Evolutionary conservation across 441 rosid species (phyloP).

Genomic region (Pelargonium cotyledonis): DNA sequence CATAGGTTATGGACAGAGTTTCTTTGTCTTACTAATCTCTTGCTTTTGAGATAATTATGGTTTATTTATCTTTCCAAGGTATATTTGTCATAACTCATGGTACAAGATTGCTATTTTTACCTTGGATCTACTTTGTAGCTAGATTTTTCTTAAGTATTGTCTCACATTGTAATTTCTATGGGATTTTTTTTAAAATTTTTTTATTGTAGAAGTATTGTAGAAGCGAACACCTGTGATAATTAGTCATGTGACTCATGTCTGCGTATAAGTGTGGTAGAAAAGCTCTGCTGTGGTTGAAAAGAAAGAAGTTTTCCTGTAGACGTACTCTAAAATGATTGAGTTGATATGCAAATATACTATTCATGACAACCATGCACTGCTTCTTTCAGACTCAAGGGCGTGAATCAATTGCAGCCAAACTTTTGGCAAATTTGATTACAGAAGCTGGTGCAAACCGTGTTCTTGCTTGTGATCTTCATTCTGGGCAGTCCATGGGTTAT

Average conservation of each 20-base stretch:
- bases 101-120: neutral
- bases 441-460: slow-evolving; percentile 95
- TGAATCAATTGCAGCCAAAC: slow-evolving; percentile 91
- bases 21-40: too few relatives aligned
- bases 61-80: too few relatives aligned
- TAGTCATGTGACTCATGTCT: neutral
- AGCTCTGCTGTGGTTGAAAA: slow-evolving; percentile 1
- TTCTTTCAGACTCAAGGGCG: slow-evolving; percentile 81
- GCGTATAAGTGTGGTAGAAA: neutral
- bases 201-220: neutral
- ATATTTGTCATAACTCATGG: neutral
- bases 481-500: slow-evolving; percentile 97
- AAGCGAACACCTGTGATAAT: neutral
- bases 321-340: neutral
- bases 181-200: neutral
- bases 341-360: neutral
- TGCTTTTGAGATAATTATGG: too few relatives aligned
- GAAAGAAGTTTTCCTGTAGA: neutral
- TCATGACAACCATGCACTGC: slow-evolving; percentile 12
- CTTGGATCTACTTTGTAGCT: neutral
- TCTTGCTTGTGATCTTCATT: slow-evolving; percentile 97
- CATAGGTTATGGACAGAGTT: too few relatives aligned
- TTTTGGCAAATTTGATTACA: slow-evolving; percentile 62
- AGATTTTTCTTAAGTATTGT: neutral
- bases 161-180: neutral